A percentile compares a stretch with the other conserved stretches of the same genome.
Evolutionary conservation across 331 rosid species (phyloP).

Genomic region (Spiraea crenata): DNA sequence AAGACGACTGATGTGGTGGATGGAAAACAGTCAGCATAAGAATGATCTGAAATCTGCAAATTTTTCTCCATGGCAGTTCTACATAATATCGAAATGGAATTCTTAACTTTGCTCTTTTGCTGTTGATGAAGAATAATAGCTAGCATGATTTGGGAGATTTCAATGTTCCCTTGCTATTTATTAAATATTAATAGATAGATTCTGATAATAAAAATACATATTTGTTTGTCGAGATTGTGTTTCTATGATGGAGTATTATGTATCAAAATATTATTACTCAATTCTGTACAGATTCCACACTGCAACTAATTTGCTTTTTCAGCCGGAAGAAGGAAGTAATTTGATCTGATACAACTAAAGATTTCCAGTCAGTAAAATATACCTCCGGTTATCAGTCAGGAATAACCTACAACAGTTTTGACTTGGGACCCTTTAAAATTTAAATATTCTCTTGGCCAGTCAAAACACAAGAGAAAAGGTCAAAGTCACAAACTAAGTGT

Average conservation of each 20-base stretch:
- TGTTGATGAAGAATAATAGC: neutral
- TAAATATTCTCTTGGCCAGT: neutral
- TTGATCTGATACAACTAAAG: too few species aligned
- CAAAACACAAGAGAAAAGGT: neutral
- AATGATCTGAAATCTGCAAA: neutral
- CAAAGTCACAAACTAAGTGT: neutral
- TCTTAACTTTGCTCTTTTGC: neutral
- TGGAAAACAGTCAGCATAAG: slow-evolving; percentile 34
- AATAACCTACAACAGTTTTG: neutral
- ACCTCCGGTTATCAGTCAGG: neutral
- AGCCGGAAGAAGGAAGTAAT: too few species aligned
- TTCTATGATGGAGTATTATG: too few species aligned
- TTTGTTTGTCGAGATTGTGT: too few species aligned
- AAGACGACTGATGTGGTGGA: slow-evolving; percentile 42
- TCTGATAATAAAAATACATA: neutral
- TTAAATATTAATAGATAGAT: neutral
- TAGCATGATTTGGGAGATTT: neutral
- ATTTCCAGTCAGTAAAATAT: neutral
- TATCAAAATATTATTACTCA: too few species aligned
- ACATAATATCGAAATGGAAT: slow-evolving; percentile 4
- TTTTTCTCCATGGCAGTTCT: neutral
- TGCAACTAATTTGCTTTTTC: too few species aligned
- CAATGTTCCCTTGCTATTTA: neutral
- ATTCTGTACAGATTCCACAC: too few species aligned
- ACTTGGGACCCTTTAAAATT: neutral